Evolutionary conservation across 495 filamentous ascomycete species (phyloP), one percentile per base, ranked within the genome.

Genomic region (Viridothelium virens): DNA sequence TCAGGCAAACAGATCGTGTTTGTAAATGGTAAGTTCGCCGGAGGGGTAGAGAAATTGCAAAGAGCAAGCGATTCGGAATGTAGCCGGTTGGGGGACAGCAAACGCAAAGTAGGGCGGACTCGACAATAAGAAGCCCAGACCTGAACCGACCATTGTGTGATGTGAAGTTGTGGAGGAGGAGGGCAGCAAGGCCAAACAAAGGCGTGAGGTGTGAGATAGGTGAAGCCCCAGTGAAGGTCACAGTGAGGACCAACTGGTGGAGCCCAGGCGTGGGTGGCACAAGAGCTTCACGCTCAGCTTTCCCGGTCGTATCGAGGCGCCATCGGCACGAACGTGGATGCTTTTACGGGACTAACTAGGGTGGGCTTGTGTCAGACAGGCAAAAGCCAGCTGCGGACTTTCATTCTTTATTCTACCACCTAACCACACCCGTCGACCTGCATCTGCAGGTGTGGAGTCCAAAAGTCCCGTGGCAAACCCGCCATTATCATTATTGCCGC

Each of bases 1-100:
- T 7, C 18, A 18, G 31, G 25, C 7, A 14, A 18, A 59, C 18
- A 34, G 31, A 6, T 5, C 5, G 53, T 25, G 31, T 7, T 18
- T 9, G 36, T 59, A 2, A 7, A 7, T 11, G 31, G 5, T 59
- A 9, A 10, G 31, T 3, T 10, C 7, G 36, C 31, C 14, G 53
- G n/a, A 18, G 18, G 18, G 31, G 18, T 14, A 10, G 53, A 10
- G 53, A 14, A 18, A 4, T 10, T 7, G 53, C 48, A 53, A n/a
- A 14, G 18, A 59, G n/a, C 53, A 59, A 59, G 53, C 53, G 53
- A 31, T 36, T 9, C 25, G 53, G 53, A 59, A 59, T 59, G 53
- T 59, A 4, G 53, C 53, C 53, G 53, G 53, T 59, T 33, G 5
- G 53, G 33, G 25, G 36, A 11, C 10, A 18, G 53, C 53, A 59